Base-by-base conservation (phyloP, 176 grass and related monocot genomes). In the Bolboschoenus planiculmis region DNA sequence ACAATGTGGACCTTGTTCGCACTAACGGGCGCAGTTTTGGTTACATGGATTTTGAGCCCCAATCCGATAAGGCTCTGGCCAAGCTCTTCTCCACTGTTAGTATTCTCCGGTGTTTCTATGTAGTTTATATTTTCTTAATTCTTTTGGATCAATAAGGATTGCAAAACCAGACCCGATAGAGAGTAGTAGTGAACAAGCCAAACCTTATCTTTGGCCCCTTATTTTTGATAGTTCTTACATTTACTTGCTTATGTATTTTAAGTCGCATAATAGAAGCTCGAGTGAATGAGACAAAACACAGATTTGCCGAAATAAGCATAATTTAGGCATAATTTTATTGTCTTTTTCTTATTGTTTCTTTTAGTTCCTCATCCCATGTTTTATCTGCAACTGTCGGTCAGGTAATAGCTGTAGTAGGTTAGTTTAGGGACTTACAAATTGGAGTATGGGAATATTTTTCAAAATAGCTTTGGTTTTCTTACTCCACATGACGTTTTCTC, bases 51-150 rank as follows among this genome's bases (percentile, higher is more conserved):
- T 95, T 98, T 74, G 84, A 91, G 40, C 94, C 84, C 62, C 84
- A 93, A 50, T 93, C 89, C 50, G 84, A 95, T 26, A 98, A 90
- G 87, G 78, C 87, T 23, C 79, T 98, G 51, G 75, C 87, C 50
- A 98, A 93, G 84, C 90, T 95, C 78, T 95, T 98, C 76, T 90
- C 96, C 43, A 86, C 84, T 27, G 92, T 98, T 60, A 81, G 67
- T 81, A 37, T 23, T 10, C 16, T 31, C 3, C 31, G 16, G 5
- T 5, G 4, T 58, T 56, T 16, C 11, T 10, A 54, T 71, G 65
- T 59, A 21, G 10, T 70, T 80, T 31, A 9, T 16, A 8, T 56
- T 57, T 56, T 20, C 34, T n/a, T 39, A 18, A 67, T 67, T 30
- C 0, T n/a, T 29, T 68, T 39, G 65, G 35, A 7, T 70, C 14